Base-by-base conservation (phyloP, 768 basidiomycete genomes). In the Leucocoprinus birnbaumii region DNA sequence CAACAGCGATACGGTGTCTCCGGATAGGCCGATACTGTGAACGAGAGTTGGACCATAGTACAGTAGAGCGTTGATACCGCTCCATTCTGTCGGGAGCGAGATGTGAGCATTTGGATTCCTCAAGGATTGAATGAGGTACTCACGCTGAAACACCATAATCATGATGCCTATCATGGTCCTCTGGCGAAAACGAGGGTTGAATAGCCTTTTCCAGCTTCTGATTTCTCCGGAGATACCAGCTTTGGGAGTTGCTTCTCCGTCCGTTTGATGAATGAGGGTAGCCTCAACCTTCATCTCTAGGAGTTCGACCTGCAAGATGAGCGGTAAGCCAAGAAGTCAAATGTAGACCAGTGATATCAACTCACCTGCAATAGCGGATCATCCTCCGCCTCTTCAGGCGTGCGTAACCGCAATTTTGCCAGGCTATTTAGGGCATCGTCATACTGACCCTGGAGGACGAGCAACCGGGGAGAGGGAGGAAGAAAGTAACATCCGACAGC, bases 71-170 rank as follows among this genome's bases (percentile, higher is more conserved):
- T 92, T 93, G 58, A 92, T 93, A 1, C 91, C 91, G 55, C 84
- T 86, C 91, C 91, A 92, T 71, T 92, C 89, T 92, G 61, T 13
- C 53, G 14, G n/a, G n/a, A n/a, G n/a, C n/a, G n/a, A 47, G 21
- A 42, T 31, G 10, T 47, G 24, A 43, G 26, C 24, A 47, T 18
- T n/a, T n/a, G n/a, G n/a, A n/a, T n/a, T n/a, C n/a, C n/a, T n/a
- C 26, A 40, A 21, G 53, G 26, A 25, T 7, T 16, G 18, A 31
- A 49, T 27, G 14, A 22, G 9, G 53, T 16, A 69, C 84, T 38
- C 59, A 89, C 90, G 91, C 68, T 93, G 91, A 61, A 91, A 92
- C 49, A 89, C 82, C 86, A 91, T 90, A 60, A 91, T 80, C 63
- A 84, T 68, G 7, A 89, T 73, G 2, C 88, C 89, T 37, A 91